Percentiles rank a stretch among this genome's conserved stretches.
Conservation (phyloP, 108 stramenopile species). For the Fragilaria crotonensis region DNA sequence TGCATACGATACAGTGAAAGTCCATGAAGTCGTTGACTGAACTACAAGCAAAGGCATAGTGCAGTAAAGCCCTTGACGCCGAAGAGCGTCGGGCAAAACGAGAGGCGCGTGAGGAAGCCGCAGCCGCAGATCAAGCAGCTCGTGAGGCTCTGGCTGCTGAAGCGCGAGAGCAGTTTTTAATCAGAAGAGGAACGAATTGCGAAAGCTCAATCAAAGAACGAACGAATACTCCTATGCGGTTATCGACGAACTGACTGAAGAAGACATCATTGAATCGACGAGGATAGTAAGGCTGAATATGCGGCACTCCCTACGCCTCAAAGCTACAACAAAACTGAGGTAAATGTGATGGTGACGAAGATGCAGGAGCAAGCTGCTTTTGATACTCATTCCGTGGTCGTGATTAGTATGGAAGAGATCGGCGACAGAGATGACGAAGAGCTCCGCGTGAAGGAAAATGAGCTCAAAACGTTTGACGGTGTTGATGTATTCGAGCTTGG, state of each 20-base stretch:
- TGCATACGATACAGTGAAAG: constrained; percentile 65
- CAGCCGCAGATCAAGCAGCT: constrained; percentile 58
- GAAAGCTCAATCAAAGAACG: constrained; percentile 52
- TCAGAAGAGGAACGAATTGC: constrained; percentile 71
- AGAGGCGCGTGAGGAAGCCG: constrained; percentile 67
- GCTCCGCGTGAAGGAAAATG: constrained; percentile 48
- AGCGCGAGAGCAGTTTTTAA: constrained; percentile 64
- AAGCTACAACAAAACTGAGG: constrained; percentile 73
- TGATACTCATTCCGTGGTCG: constrained; percentile 49
- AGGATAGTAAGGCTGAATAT: constrained; percentile 80
- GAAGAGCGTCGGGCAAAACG: constrained; percentile 73
- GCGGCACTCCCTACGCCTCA: constrained; percentile 66
- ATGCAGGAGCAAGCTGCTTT: constrained; percentile 80
- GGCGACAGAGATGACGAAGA: constrained; percentile 45
- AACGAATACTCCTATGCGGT: constrained; percentile 60
- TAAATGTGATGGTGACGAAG: constrained; percentile 53
- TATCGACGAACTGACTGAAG: constrained; percentile 71
- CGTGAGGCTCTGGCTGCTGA: constrained; percentile 71
- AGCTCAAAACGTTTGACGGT: constrained; percentile 48
- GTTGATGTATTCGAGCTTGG: constrained; percentile 42
- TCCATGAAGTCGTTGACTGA: constrained; percentile 66
- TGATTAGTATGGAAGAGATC: constrained; percentile 70
- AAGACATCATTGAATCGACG: constrained; percentile 81
- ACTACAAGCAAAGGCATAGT: constrained; percentile 66
- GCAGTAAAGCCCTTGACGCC: constrained; percentile 73